Evolutionary conservation across 768 basidiomycete species (phyloP).

Genomic region (Lyophyllum semitale): DNA sequence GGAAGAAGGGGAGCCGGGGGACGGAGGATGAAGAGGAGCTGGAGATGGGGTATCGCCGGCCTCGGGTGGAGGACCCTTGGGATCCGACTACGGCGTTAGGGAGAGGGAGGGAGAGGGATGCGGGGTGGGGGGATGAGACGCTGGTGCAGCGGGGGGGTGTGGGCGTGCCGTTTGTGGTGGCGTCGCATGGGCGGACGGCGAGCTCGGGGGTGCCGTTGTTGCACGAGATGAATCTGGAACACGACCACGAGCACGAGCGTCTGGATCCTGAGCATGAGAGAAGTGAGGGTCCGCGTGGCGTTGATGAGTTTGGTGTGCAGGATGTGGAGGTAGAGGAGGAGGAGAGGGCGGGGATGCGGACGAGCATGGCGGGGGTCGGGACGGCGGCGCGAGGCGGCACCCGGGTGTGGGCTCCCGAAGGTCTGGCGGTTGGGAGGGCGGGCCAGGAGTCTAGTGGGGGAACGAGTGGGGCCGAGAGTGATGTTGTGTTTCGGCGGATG

Average conservation of each 20-base stretch:
- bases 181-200: constrained; percentile 23
- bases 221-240: constrained; percentile 21
- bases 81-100: constrained; percentile 11
- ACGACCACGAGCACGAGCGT: constrained; percentile 9
- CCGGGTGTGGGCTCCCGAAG: neutral
- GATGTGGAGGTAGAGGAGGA: constrained; percentile 20
- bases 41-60: constrained; percentile 12
- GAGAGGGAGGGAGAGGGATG: neutral
- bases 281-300: neutral
- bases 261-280: too few relatives aligned
- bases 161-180: constrained; percentile 5
- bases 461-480: neutral
- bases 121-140: constrained; percentile 22
- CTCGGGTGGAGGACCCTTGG: constrained; percentile 4
- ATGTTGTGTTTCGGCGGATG: neutral
- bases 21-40: constrained; percentile 14
- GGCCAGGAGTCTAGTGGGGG: neutral
- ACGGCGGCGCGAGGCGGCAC: constrained; percentile 35
- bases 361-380: constrained; percentile 49
- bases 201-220: constrained; percentile 33
- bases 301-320: constrained; percentile 5
- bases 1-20: constrained; percentile 29
- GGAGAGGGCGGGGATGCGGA: constrained; percentile 13
- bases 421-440: neutral
- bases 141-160: constrained; percentile 13